A percentile compares a stretch with the other conserved stretches of the same genome.
phyloP scores from a whole-genome alignment of 257 asterid genomes.

The Vinca minor region DNA sequence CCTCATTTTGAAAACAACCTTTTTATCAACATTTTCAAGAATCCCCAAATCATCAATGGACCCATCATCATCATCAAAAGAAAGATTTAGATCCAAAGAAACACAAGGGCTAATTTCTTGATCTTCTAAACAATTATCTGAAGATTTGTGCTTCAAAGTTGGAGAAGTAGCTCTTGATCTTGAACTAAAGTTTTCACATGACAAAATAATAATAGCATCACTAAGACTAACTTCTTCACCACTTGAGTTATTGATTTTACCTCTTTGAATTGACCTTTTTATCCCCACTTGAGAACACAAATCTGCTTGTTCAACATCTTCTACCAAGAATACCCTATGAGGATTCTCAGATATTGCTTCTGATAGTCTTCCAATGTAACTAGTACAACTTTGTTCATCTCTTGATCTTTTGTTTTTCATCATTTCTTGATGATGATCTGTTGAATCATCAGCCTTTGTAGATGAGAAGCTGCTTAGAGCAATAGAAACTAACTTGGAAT shows the following conservation, averaged over 20 bases:
- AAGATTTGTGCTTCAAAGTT: slow-evolving; percentile 18
- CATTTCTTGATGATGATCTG: slow-evolving; percentile 6
- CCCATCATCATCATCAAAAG: slow-evolving; percentile 32
- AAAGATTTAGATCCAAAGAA: slow-evolving; percentile 53
- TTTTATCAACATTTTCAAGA: slow-evolving; percentile 53
- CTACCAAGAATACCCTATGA: slow-evolving; percentile 56
- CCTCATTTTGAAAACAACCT: slow-evolving; percentile 36
- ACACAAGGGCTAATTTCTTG: slow-evolving; percentile 17
- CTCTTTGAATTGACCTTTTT: slow-evolving; percentile 53
- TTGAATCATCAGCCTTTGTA: slow-evolving; percentile 21
- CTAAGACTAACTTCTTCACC: slow-evolving; percentile 50
- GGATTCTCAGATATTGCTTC: slow-evolving; percentile 40
- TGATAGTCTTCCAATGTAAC: slow-evolving; percentile 40
- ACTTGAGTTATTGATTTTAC: slow-evolving; percentile 24
- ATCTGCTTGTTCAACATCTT: slow-evolving; percentile 52
- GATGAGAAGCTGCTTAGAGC: slow-evolving; percentile 37
- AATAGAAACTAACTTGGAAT: slow-evolving; percentile 34
- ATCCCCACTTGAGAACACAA: slow-evolving; percentile 32
- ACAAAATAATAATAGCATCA: slow-evolving; percentile 62
- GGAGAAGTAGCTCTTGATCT: slow-evolving; percentile 46
- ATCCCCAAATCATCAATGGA: slow-evolving; percentile 43
- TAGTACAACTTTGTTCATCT: slow-evolving; percentile 41
- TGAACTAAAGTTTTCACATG: slow-evolving; percentile 41
- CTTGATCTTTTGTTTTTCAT: slow-evolving; percentile 45
- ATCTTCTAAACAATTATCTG: slow-evolving; percentile 14